These are phyloP conservation scores for Naganishia cerealis DNA, from an alignment of 1,284 basidiomycete genomes.

Conservation along the genomic window DNA sequence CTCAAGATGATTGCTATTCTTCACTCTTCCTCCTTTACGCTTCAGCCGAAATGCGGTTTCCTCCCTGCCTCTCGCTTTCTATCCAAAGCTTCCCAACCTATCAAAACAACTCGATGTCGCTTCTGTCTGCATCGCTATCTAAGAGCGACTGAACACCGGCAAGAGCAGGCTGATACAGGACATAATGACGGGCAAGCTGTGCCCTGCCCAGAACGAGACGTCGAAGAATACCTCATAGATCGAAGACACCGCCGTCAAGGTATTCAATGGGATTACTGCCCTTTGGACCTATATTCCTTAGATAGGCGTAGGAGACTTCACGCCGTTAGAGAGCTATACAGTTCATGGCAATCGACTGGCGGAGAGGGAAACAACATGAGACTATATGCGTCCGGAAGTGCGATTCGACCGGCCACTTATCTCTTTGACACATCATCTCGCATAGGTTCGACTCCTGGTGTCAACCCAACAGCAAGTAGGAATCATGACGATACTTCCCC, in stretches of 20 bases:
- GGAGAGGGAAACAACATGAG: conserved; percentile 75
- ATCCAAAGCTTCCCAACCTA: conserved; percentile 59
- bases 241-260: not conserved
- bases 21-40: conserved; percentile 15
- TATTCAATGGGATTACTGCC: conserved; percentile 68
- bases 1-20: conserved; percentile 5
- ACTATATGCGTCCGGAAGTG: conserved; percentile 68
- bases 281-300: conserved; percentile 79
- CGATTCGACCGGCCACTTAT: conserved; percentile 53
- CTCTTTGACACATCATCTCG: not conserved
- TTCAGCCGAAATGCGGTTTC: conserved; percentile 91
- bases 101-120: conserved; percentile 74
- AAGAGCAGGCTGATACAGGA: not conserved
- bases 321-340: conserved; percentile 73
- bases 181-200: no score
- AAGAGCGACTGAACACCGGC: conserved; percentile 18
- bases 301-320: conserved; percentile 61
- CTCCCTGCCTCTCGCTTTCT: conserved; percentile 66
- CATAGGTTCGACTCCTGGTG: not conserved
- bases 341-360: conserved; percentile 64
- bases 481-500: not conserved
- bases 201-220: not conserved
- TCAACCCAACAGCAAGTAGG: not conserved
- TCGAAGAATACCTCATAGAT: not conserved
- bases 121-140: conserved; percentile 76